A percentile compares a stretch with the other conserved stretches of the same genome.
These are phyloP conservation scores for Lactarius quietus DNA, from an alignment of 768 basidiomycete species.

Conservation along the genomic window DNA sequence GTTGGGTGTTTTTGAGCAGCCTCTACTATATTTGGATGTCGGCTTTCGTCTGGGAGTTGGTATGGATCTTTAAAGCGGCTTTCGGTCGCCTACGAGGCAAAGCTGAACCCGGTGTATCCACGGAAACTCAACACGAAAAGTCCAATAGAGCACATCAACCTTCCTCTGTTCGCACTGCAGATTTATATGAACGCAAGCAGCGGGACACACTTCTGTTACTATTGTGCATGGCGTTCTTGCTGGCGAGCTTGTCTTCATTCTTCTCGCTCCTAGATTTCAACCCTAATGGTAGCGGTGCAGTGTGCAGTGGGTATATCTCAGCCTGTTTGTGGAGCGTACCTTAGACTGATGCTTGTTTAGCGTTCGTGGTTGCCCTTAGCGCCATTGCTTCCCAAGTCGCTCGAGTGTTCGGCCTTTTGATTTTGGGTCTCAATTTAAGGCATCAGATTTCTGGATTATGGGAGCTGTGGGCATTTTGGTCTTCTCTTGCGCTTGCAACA, in stretches of 20 bases:
- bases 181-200: background rate
- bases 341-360: constrained; percentile 7
- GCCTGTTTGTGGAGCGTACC: background rate
- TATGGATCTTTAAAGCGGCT: constrained; percentile 2
- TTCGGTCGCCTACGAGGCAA: constrained; percentile 1
- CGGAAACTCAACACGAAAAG: background rate
- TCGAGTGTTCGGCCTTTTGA: constrained; percentile 18
- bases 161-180: background rate
- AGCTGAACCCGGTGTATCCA: background rate
- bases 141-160: background rate
- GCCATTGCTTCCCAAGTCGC: constrained; percentile 11
- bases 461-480: constrained; percentile 18
- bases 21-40: constrained; percentile 31
- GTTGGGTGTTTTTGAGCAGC: constrained; percentile 40
- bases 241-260: constrained; percentile 25
- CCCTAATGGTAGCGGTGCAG: background rate
- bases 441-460: background rate
- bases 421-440: constrained; percentile 18
- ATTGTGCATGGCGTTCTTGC: constrained; percentile 24
- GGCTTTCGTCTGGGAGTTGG: constrained; percentile 24
- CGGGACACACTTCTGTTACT: constrained; percentile 10
- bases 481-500: constrained; percentile 10
- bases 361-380: constrained; percentile 15
- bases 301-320: constrained; percentile 11
- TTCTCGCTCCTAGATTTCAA: constrained; percentile 19